Conservation (phyloP, 2,329 filamentous ascomycete genomes). For the Trichoderma endophyticum region DNA sequence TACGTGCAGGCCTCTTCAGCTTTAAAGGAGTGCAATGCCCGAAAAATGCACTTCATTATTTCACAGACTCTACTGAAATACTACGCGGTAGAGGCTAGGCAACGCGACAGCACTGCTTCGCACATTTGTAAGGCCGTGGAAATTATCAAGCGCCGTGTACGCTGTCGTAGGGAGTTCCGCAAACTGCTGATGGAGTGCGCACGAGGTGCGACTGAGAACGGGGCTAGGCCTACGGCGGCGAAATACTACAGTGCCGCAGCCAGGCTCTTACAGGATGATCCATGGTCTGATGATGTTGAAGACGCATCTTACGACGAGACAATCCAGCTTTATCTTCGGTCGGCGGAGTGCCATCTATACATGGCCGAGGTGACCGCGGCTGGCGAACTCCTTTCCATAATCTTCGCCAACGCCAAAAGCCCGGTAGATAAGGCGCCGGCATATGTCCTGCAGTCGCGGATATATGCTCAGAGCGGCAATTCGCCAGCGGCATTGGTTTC, state of each 20-base stretch:
- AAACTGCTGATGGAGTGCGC: slow-evolving; percentile 77
- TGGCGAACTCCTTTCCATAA: slow-evolving; percentile 62
- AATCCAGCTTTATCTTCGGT: slow-evolving; percentile 70
- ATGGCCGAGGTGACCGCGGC: slow-evolving; percentile 69
- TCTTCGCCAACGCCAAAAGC: slow-evolving; percentile 68
- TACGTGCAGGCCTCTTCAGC: slow-evolving; percentile 73
- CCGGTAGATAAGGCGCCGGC: slow-evolving; percentile 78
- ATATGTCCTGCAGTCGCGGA: slow-evolving; percentile 77
- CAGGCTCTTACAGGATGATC: slow-evolving; percentile 70
- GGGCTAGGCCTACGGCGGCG: slow-evolving; percentile 75
- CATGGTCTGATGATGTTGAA: slow-evolving; percentile 66
- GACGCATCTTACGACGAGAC: slow-evolving; percentile 88
- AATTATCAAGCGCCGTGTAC: slow-evolving; percentile 66
- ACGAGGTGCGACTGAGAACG: slow-evolving; percentile 73
- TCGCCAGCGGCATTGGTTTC: slow-evolving; percentile 64
- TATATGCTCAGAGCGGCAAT: slow-evolving; percentile 72
- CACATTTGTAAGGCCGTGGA: slow-evolving; percentile 77
- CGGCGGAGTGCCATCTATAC: slow-evolving; percentile 79
- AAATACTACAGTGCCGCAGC: slow-evolving; percentile 79
- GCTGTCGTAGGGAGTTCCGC: slow-evolving; percentile 63
- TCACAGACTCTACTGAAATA: slow-evolving; percentile 77
- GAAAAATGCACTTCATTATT: slow-evolving; percentile 89
- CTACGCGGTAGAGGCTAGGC: slow-evolving; percentile 56
- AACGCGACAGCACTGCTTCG: slow-evolving; percentile 69
- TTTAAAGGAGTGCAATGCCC: slow-evolving; percentile 64